Base-by-base conservation (phyloP, 495 filamentous ascomycete genomes). In the Polyplosphaeria fusca region DNA sequence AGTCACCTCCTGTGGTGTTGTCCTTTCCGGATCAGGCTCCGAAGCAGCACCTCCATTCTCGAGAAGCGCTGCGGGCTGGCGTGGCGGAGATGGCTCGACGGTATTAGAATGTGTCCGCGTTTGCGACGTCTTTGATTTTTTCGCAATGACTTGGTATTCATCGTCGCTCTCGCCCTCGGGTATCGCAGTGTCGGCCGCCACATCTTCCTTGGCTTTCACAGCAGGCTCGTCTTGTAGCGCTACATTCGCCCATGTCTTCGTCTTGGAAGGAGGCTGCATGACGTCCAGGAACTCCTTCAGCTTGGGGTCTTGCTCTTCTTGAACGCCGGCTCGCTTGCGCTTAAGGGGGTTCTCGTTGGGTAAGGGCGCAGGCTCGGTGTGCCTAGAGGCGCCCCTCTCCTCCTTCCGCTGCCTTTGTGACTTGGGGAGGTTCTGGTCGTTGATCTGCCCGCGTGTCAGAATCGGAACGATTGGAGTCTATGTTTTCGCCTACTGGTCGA, bases 271-370 rank as follows among this genome's bases (percentile, higher is more conserved):
- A 35, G 82, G 77, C 55, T 84, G 79, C 88, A 95, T 91, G 38
- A 89, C 80, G 53, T 87, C 84, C 39, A 98, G 72, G 69, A 86
- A 98, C 73, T 97, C 91, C 63, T 87, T 79, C 25, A 96, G 73
- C 71, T 93, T 93, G 7, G 84, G 78, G 67, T 95, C 85, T 22
- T 80, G 70, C 57, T 80, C 73, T 30, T 71, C 58, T 28, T 69
- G 63, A 9, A 66, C 58, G 4, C 73, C 68, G n/a, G 50, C 71
- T 27, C 77, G 72, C 62, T 84, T 84, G 38, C 83, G 80, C 71
- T 86, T 86, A 30, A 80, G 72, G 7, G 48, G 18, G 3, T 63
- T 20, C 39, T 42, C 47, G 25, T 72, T 53, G 44, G 54, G 37
- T 24, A 44, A 49, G 12, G 60, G 52, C 13, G 51, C 27, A 25